phyloP scores from a whole-genome alignment of 495 filamentous ascomycete species.

The Paragyromitra xinjiangensis region DNA sequence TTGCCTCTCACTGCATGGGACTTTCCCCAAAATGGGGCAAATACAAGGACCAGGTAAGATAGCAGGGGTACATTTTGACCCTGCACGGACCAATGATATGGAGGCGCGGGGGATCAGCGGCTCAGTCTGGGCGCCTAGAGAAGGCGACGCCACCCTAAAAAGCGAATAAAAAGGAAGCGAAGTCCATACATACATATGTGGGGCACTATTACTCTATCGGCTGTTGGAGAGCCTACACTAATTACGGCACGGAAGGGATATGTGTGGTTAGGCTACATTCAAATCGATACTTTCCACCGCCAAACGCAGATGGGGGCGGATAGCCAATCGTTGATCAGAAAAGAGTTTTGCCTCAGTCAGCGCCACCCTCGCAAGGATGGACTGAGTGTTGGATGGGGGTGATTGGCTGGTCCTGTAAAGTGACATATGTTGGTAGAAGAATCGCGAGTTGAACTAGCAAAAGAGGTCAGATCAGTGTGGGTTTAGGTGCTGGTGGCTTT shows the following conservation, averaged over 20 bases:
- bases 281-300: background rate
- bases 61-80: conserved; percentile 7
- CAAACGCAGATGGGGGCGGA: background rate
- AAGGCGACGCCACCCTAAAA: conserved; percentile 12
- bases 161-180: conserved; percentile 1
- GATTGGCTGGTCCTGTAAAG: conserved; percentile 10
- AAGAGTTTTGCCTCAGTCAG: conserved; percentile 17
- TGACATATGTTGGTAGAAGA: conserved; percentile 16
- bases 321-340: conserved; percentile 13
- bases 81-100: conserved; percentile 19
- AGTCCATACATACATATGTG: conserved; percentile 21
- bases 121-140: conserved; percentile 40
- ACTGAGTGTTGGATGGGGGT: conserved; percentile 5
- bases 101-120: conserved; percentile 25
- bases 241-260: conserved; percentile 41
- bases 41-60: background rate
- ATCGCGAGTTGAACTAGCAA: background rate
- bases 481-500: conserved; percentile 5
- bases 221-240: conserved; percentile 30
- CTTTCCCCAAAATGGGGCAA: conserved; percentile 4
- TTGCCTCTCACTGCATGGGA: background rate
- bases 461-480: background rate
- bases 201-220: conserved; percentile 31
- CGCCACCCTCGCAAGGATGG: conserved; percentile 7
- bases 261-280: conserved; percentile 19